Evolutionary conservation across 768 basidiomycete genomes (phyloP), one percentile per base, ranked within the genome.

Genomic region (Serpula lacrymans): DNA sequence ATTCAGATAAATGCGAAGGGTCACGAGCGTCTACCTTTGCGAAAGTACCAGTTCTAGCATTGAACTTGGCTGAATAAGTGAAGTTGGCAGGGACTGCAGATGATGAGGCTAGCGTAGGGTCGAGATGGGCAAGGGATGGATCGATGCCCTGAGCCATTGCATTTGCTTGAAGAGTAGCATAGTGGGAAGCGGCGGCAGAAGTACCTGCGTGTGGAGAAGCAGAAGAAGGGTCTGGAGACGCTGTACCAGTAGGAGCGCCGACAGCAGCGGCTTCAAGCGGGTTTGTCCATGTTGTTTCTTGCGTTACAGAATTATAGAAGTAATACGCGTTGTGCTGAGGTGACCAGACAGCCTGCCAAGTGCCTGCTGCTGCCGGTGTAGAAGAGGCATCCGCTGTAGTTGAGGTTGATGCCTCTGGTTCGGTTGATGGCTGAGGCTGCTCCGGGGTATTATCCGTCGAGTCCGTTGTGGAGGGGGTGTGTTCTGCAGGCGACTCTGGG

Each of bases 231-330:
- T 51, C 43, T 22, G 46, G 22, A 41, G 58, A 42, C 30, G 63
- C 46, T 25, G 64, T 39, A 14, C 56, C 39, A 9, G 52, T 28
- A 18, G 10, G 60, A 13, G 63, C 63, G n/a, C n/a, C n/a, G n/a
- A n/a, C n/a, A n/a, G n/a, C n/a, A n/a, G n/a, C n/a, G n/a, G n/a
- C n/a, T 31, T 76, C 67, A 28, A 92, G 68, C 8, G 88, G 88
- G 53, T 91, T 91, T 21, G 68, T 65, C 89, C 89, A 91, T 2
- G 88, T 91, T 13, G 88, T 91, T 65, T 90, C 79, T 39, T 82
- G 70, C 0, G 88, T 89, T 45, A 65, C 59, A 8, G 78, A 42
- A 62, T 90, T 92, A 72, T 73, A 86, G 68, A 90, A 92, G 61
- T 92, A 92, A 64, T 92, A 92, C 8, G 85, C 72, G 60, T 77